Evolutionary conservation across 2,329 filamentous ascomycete genomes (phyloP), one percentile per base, ranked within the genome.

Genomic region (Neurospora sp.): DNA sequence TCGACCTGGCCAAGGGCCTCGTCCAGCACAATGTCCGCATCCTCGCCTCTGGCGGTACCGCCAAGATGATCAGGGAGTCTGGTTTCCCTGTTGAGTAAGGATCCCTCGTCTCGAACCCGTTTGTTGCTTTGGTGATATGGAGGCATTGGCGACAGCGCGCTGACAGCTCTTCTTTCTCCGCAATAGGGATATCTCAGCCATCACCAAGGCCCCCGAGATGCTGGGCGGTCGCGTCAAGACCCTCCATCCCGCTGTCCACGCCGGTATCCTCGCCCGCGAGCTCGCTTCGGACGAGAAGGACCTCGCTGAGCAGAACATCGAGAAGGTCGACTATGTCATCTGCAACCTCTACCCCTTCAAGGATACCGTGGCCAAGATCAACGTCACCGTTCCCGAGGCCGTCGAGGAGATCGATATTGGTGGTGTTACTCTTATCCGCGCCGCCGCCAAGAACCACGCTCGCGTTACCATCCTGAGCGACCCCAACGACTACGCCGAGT

Each of bases 281-380:
- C 90, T 98, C 75, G 93, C 92, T 75, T 95, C 94, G 15, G 96
- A 99, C 82, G 93, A 98, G 83, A 96, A 97, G 82, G 96, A 99
- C 79, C 90, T 99, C 67, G 93, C 93, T 68, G 92, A 96, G 81
- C 93, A 97, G 83, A 96, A 93, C 82, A 97, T 97, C 80, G 87
- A 92, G 84, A 97, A 97, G 84, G 93, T 97, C 71, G 93, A 97
- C 86, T 97, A 91, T 77, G 93, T 97, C 76, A 91, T 99, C 79
- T 98, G 96, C 90, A 99, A 99, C 84, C 87, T 99, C 70, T 98
- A 99, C 82, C 96, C 96, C 13, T 99, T 99, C 89, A 97, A 97
- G 85, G 94, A 98, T 80, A 99, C 96, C 39, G 90, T 99, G 76
- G 91, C 93, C 77, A 97, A 97, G 86, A 90, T 96, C 84, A 97